Evolutionary conservation across 1,284 basidiomycete species (phyloP), one percentile per base, ranked within the genome.

Genomic region (Leccinum fuscescens): DNA sequence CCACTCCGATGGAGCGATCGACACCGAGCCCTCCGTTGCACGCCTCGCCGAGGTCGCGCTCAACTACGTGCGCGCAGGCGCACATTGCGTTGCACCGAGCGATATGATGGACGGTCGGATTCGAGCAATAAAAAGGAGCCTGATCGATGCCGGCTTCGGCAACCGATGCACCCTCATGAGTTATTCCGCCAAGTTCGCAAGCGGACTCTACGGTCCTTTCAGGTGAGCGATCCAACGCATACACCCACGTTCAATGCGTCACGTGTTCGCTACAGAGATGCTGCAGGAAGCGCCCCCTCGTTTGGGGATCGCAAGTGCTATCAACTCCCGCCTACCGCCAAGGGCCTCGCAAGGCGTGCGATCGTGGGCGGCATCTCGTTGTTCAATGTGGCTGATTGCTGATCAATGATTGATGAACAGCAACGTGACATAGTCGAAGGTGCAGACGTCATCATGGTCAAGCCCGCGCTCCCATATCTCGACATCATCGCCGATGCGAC

Each of bases 91-190:
- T 61, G 97, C 97, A 1, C 97, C 97, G 2, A 97, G 94, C 72
- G 97, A 99, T 76, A 99, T 99, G 97, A 99, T 99, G 96, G 97
- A 99, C 73, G 96, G 96, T 0, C 82, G 96, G 24, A 89, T 99
- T 62, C 86, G 85, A 60, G 86, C 88, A 8, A 99, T 99, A 78
- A 99, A 98, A 77, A 80, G 86, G 44, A 85, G 82, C 1, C 80
- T 99, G 59, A 91, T 97, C 61, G 86, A 93, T 62, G 83, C 83
- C 44, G 93, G 94, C 12, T 81, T 87, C 55, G 94, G 87, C 3
- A 98, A 96, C 79, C 83, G 86, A 69, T 91, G 93, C 72, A 92
- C 92, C 4, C 81, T 99, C 44, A 99, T 99, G 97, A 88, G 90
- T 53, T 99, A 99, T 76, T 92, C 93, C n/a, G 97, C 97, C 62